Conservation (phyloP, 371 early-diverging fungal genomes). For the Batkoa obscura region DNA sequence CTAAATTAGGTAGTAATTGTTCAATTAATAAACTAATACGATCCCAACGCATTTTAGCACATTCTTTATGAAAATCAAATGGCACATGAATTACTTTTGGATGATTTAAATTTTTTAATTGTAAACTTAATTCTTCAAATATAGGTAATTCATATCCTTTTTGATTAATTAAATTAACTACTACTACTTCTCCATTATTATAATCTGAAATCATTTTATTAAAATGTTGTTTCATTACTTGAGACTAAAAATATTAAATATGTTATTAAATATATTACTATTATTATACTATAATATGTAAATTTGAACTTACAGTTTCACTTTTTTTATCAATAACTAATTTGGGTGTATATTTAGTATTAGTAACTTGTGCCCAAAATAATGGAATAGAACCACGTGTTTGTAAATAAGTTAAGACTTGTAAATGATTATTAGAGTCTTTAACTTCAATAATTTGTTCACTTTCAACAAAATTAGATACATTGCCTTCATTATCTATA, state of each 20-base stretch:
- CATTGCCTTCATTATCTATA: slow-evolving; percentile 79
- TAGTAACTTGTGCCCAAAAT: slow-evolving; percentile 89
- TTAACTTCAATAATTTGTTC: slow-evolving; percentile 71
- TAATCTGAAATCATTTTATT: slow-evolving; percentile 37
- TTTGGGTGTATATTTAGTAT: slow-evolving; percentile 79
- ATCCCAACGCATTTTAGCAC: slow-evolving; percentile 76
- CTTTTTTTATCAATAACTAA: slow-evolving; percentile 47
- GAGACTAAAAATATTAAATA: slow-evolving; percentile 12
- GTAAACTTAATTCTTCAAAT: slow-evolving; percentile 56
- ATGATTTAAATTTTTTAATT: slow-evolving; percentile 27
- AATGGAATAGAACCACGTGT: slow-evolving; percentile 97
- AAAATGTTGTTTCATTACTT: slow-evolving; percentile 47
- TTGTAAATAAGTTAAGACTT: slow-evolving; percentile 63
- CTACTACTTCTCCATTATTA: slow-evolving; percentile 55
- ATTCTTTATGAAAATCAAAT: slow-evolving; percentile 95
- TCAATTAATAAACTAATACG: slow-evolving; percentile 59
- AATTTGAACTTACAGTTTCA: slow-evolving; percentile 34
- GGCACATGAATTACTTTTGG: slow-evolving; percentile 48
- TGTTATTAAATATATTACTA: too few relatives aligned
- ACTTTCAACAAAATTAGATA: slow-evolving; percentile 96
- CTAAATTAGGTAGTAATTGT: slow-evolving; percentile 38
- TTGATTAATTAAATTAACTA: slow-evolving; percentile 82
- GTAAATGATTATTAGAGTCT: slow-evolving; percentile 12
- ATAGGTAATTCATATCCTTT: slow-evolving; percentile 72
- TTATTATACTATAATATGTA: slow-evolving; percentile 7